phyloP scores from a whole-genome alignment of 805 yeast species.

The Lachancea lanzarotensis region DNA sequence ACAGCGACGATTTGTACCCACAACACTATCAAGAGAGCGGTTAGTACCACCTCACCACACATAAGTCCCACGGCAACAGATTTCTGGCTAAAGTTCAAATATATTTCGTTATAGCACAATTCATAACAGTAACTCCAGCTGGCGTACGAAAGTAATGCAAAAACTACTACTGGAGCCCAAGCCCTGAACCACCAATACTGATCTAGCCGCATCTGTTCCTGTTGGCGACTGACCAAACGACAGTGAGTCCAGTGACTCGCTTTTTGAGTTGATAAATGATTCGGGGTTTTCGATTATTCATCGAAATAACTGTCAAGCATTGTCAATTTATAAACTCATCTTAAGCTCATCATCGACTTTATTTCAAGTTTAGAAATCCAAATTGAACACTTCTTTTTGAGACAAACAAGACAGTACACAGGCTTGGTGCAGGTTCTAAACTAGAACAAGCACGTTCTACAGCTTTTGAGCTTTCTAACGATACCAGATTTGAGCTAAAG shows the following conservation, averaged over 20 bases:
- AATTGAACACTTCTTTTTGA: too few relatives aligned
- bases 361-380: too few relatives aligned
- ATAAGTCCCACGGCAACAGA: slow-evolving; percentile 23
- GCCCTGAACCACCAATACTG: slow-evolving; percentile 9
- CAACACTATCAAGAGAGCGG: slow-evolving; percentile 9
- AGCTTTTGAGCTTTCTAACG: not conserved
- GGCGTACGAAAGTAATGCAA: slow-evolving; percentile 35
- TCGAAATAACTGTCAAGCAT: too few relatives aligned
- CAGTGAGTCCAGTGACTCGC: not conserved
- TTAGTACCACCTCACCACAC: slow-evolving; percentile 11
- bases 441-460: not conserved
- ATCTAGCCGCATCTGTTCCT: not conserved
- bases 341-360: too few relatives aligned
- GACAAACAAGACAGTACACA: too few relatives aligned
- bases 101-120: slow-evolving; percentile 35
- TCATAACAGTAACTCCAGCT: slow-evolving; percentile 41
- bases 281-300: too few relatives aligned
- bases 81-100: slow-evolving; percentile 9
- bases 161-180: slow-evolving; percentile 25
- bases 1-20: slow-evolving; percentile 20
- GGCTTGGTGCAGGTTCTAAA: not conserved
- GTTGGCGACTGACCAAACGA: not conserved
- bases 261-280: too few relatives aligned
- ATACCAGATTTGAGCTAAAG: not conserved
- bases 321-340: not conserved